phyloP scores from a whole-genome alignment of 2,329 filamentous ascomycete species.

The Hypoxylon sp. region DNA sequence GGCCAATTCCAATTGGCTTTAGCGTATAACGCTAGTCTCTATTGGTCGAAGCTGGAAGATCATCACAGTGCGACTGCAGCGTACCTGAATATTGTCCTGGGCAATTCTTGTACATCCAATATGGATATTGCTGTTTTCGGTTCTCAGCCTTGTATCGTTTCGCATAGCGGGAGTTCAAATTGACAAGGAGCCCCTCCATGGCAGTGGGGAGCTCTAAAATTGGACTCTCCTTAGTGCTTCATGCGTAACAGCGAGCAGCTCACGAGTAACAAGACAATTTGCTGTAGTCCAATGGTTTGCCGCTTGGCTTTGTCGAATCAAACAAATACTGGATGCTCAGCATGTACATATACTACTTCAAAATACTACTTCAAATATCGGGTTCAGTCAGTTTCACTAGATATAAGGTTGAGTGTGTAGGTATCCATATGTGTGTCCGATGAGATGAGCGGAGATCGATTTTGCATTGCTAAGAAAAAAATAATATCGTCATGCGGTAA shows the following conservation, averaged over 20 bases:
- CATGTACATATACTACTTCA: not conserved
- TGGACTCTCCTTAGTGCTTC: conserved; percentile 40
- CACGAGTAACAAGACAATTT: conserved; percentile 27
- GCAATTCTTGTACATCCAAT: no score
- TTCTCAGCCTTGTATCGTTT: conserved; percentile 34
- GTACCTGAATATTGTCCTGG: conserved; percentile 15
- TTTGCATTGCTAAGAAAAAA: not conserved
- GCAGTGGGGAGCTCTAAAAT: conserved; percentile 47
- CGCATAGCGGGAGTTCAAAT: conserved; percentile 28
- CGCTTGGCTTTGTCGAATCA: not conserved
- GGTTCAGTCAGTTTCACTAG: not conserved
- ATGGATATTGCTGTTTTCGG: conserved; percentile 12
- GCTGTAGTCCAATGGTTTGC: conserved; percentile 27
- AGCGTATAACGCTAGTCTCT: not conserved
- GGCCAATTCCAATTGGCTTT: not conserved
- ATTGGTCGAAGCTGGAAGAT: conserved; percentile 11
- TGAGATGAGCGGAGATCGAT: not conserved
- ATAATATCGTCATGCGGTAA: not conserved
- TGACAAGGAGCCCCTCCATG: conserved; percentile 31
- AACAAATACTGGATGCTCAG: not conserved
- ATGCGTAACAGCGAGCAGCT: conserved; percentile 41
- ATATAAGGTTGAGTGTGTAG: no score
- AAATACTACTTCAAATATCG: not conserved
- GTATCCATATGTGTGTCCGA: no score
- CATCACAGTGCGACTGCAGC: conserved; percentile 30